Evolutionary conservation across 805 yeast genomes (phyloP).

Genomic region (Saturnispora diversa): DNA sequence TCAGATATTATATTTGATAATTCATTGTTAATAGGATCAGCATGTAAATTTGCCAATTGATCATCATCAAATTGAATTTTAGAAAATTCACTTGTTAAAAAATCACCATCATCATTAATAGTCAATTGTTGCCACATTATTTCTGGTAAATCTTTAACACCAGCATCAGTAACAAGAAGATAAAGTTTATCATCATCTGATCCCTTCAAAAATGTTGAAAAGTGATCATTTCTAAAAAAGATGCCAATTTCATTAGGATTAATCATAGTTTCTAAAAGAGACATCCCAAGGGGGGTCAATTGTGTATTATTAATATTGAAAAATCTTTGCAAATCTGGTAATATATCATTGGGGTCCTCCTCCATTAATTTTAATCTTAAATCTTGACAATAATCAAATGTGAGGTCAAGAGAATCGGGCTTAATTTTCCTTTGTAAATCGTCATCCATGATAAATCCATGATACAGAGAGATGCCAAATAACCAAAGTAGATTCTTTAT

Average conservation of each 20-base stretch:
- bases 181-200: conserved; percentile 45
- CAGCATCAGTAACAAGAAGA: conserved; percentile 65
- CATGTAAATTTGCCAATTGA: conserved; percentile 13
- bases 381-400: conserved; percentile 29
- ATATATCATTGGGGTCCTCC: conserved; percentile 7
- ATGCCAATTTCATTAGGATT: conserved; percentile 51
- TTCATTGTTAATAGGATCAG: conserved; percentile 20
- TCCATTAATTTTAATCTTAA: conserved; percentile 20
- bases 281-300: conserved; percentile 61
- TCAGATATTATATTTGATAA: too few relatives aligned
- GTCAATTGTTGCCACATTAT: conserved; percentile 80
- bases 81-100: conserved; percentile 33
- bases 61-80: background rate
- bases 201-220: conserved; percentile 49
- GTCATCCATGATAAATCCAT: conserved; percentile 50
- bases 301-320: conserved; percentile 64
- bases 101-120: conserved; percentile 56
- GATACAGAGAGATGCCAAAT: conserved; percentile 42
- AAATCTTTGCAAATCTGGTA: conserved; percentile 28
- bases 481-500: conserved; percentile 20
- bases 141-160: conserved; percentile 39
- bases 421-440: background rate
- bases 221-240: conserved; percentile 86
- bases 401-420: background rate
- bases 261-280: conserved; percentile 29